Evolutionary conservation across 2,329 filamentous ascomycete species (phyloP).

Genomic region (Claviceps monticola): DNA sequence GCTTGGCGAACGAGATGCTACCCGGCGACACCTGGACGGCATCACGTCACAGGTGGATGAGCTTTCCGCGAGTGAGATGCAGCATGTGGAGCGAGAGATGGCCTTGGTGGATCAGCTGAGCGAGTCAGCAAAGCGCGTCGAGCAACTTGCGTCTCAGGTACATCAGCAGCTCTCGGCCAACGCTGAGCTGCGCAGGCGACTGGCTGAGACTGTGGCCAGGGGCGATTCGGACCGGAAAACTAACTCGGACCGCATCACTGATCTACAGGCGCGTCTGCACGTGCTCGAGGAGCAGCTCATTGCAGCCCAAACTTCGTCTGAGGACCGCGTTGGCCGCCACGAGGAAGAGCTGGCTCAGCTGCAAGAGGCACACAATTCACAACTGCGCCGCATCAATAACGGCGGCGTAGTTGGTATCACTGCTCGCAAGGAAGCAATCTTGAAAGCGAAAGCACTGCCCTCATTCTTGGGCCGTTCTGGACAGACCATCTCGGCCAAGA

Average conservation of each 20-base stretch:
- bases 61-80: conserved; percentile 41
- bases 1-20: conserved; percentile 59
- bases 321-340: conserved; percentile 69
- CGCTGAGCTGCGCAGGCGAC: conserved; percentile 56
- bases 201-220: conserved; percentile 65
- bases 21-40: conserved; percentile 47
- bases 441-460: conserved; percentile 16
- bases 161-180: conserved; percentile 71
- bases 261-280: conserved; percentile 69
- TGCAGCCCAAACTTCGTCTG: conserved; percentile 69
- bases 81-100: conserved; percentile 44
- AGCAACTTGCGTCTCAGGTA: conserved; percentile 67
- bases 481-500: conserved; percentile 45
- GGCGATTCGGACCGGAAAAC: conserved; percentile 73
- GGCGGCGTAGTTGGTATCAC: conserved; percentile 17
- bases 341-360: conserved; percentile 72
- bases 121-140: conserved; percentile 61
- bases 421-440: conserved; percentile 19
- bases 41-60: conserved; percentile 48
- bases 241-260: conserved; percentile 69
- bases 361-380: conserved; percentile 61
- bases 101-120: conserved; percentile 56
- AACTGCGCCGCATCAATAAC: conserved; percentile 61
- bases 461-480: conserved; percentile 21
- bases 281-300: conserved; percentile 73